Base-by-base conservation (phyloP, 805 yeast species). In the Teunomyces gatunensis region DNA sequence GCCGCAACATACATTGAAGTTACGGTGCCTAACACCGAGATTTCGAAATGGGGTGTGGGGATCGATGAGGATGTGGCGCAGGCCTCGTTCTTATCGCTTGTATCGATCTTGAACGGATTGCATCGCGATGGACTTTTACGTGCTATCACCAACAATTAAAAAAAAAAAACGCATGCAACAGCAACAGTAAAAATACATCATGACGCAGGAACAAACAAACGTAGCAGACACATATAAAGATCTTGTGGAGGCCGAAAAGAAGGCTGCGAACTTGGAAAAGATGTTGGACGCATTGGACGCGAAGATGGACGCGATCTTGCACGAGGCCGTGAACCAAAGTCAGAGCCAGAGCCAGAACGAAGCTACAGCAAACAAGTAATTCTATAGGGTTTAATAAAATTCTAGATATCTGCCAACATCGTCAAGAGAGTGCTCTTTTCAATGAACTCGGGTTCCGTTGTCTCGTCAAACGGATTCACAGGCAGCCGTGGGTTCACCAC, bases 51-150 rank as follows among this genome's bases (percentile, higher is more conserved):
- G 96, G 97, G 97, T 69, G 91, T 91, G 49, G 97, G 96, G 61
- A 82, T 89, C 52, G 85, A 89, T 63, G 92, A 84, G 68, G 96
- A 91, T 69, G 94, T 88, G 46, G 85, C 96, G 21, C 85, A 84
- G 60, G 94, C 97, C 42, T 84, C 96, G 5, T 79, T 88, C 58
- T 77, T 79, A 56, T 80, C 92, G 12, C 75, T 86, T 52, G 61
- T 84, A 37, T 81, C 91, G 15, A 76, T 85, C 48, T 72, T 86
- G 44, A 87, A 87, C 59, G 69, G 70, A 42, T 64, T 79, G 50
- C 56, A 55, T 30, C 54, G 49, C 23, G 41, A 46, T 28, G 47
- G 46, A 33, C 36, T 48, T 21, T 21, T 21, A 21, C 25, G 25
- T 21, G 25, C 7, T 25, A 35, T 52, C 27, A 15, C 27, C 12